phyloP scores from a whole-genome alignment of 768 basidiomycete genomes.

The Sporobolomyces phaffii region DNA sequence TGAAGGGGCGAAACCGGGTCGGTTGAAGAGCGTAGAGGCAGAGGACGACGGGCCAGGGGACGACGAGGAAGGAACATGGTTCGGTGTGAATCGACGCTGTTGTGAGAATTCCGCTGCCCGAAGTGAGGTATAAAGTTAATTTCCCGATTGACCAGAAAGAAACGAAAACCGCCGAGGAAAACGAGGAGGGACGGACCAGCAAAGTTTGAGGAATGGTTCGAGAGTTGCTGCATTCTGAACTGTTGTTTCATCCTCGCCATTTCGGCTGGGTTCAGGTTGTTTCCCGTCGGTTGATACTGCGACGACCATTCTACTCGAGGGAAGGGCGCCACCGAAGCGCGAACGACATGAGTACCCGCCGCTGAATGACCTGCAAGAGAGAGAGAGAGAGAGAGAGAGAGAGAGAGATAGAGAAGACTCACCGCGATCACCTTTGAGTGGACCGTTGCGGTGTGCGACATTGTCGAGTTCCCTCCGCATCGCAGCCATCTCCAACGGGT shows the following conservation, averaged over 20 bases:
- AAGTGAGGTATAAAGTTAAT: no score
- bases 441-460: not conserved
- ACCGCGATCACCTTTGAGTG: constrained; percentile 29
- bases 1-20: constrained; percentile 28
- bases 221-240: constrained; percentile 29
- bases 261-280: constrained; percentile 18
- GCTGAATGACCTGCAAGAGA: no score
- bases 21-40: constrained; percentile 2
- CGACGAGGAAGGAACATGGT: not conserved
- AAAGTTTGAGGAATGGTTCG: constrained; percentile 15
- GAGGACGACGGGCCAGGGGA: not conserved
- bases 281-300: constrained; percentile 28
- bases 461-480: constrained; percentile 29
- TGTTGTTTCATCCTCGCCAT: constrained; percentile 34
- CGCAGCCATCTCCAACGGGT: constrained; percentile 6
- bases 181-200: constrained; percentile 18
- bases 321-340: not conserved
- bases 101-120: constrained; percentile 32
- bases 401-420: not conserved
- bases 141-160: no score
- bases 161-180: no score
- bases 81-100: constrained; percentile 23
- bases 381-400: not conserved
- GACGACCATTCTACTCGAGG: constrained; percentile 24
- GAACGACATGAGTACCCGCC: no score